Conservation (phyloP, 495 filamentous ascomycete species). For the Lasiosphaeria ovina region DNA sequence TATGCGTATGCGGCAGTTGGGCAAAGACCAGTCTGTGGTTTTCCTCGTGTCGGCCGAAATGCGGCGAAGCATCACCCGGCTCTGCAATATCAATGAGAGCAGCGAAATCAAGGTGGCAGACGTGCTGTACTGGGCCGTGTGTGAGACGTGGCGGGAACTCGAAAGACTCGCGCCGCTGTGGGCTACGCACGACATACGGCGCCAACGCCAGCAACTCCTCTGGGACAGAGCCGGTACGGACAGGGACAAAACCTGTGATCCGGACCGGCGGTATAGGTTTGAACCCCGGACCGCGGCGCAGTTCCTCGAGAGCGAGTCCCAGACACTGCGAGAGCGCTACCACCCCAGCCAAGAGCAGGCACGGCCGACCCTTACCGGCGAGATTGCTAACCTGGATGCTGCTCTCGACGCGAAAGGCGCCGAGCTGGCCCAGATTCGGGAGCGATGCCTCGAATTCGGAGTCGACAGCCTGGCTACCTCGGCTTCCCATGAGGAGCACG, state of each 20-base stretch:
- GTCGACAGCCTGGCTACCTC: too few relatives aligned
- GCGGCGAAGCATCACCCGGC: neutral
- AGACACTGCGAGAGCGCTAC: too few relatives aligned
- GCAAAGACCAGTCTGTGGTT: slow-evolving; percentile 55
- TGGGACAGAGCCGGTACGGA: neutral
- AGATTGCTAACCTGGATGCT: too few relatives aligned
- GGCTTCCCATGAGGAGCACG: too few relatives aligned
- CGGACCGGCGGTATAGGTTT: too few relatives aligned
- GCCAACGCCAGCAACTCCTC: neutral
- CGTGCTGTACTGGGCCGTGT: neutral
- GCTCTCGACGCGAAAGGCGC: too few relatives aligned
- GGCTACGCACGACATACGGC: neutral
- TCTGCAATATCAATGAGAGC: neutral
- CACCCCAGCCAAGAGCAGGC: too few relatives aligned
- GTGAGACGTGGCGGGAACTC: neutral
- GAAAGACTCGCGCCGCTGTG: neutral
- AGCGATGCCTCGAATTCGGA: too few relatives aligned
- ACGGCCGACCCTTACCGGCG: too few relatives aligned
- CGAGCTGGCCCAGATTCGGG: too few relatives aligned
- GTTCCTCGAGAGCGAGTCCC: too few relatives aligned
- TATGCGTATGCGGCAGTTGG: slow-evolving; percentile 59
- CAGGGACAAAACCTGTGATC: neutral
- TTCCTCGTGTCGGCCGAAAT: slow-evolving; percentile 54
- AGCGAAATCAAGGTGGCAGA: neutral
- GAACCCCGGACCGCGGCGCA: too few relatives aligned